Percentiles rank a stretch among this genome's conserved stretches.
phyloP scores from a whole-genome alignment of 306 rosid genomes.

The Dalbergia oliveri region DNA sequence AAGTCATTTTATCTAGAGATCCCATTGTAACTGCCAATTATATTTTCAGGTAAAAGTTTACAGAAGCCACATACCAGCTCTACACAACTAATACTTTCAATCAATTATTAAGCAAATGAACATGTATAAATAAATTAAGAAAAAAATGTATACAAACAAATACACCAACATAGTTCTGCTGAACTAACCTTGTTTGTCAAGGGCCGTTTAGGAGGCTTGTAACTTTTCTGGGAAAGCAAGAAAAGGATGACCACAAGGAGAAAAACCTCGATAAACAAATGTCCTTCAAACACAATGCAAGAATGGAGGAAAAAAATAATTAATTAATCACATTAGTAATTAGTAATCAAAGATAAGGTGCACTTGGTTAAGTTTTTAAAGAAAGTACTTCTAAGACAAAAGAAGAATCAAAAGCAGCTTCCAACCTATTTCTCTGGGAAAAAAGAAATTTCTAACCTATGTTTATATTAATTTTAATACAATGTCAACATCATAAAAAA shows the following conservation, averaged over 20 bases:
- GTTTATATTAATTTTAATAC: background rate
- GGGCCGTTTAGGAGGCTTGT: constrained; percentile 97
- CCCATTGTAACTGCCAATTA: background rate
- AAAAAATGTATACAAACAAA: background rate
- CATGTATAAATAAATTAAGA: background rate
- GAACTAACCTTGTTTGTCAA: constrained; percentile 80
- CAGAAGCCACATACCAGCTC: constrained; percentile 8
- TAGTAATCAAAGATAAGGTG: background rate
- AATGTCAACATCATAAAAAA: background rate
- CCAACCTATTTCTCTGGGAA: background rate
- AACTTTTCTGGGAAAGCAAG: constrained; percentile 94
- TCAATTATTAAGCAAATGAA: background rate
- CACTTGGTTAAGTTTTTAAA: background rate
- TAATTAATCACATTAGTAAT: constrained; percentile 3
- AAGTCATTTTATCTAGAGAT: constrained; percentile 19
- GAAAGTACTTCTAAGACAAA: background rate
- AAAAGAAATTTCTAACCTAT: background rate
- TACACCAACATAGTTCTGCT: background rate
- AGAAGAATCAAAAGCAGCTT: background rate
- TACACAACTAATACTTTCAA: constrained; percentile 14
- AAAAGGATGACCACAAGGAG: constrained; percentile 84
- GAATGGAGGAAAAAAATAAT: background rate
- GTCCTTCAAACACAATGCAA: constrained; percentile 67
- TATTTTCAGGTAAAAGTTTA: constrained; percentile 11
- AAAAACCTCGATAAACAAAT: constrained; percentile 82